A percentile compares a stretch with the other conserved stretches of the same genome.
Evolutionary conservation across 805 yeast genomes (phyloP).

Genomic region (Candida sithepensis): DNA sequence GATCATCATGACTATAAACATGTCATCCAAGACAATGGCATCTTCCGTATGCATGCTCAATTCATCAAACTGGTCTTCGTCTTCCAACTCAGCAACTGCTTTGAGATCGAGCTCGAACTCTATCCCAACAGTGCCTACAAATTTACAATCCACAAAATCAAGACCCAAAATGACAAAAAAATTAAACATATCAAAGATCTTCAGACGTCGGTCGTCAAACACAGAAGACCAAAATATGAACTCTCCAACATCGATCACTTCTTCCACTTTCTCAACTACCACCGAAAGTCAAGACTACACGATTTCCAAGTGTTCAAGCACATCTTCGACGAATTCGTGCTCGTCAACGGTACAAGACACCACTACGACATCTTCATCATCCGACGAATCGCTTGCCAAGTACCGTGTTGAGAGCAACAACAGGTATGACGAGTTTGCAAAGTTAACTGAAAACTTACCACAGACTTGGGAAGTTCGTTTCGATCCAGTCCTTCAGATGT

Average conservation of each 20-base stretch:
- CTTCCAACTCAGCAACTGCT: neutral
- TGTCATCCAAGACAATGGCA: too few relatives aligned
- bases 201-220: neutral
- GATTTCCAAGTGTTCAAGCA: neutral
- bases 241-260: neutral
- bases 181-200: neutral
- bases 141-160: neutral
- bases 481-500: conserved; percentile 37
- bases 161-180: neutral
- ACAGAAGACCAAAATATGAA: neutral
- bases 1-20: too few relatives aligned
- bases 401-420: neutral
- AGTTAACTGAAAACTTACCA: conserved; percentile 15
- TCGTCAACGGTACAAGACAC: neutral
- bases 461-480: conserved; percentile 33
- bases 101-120: neutral
- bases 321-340: neutral
- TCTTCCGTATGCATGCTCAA: too few relatives aligned
- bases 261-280: neutral
- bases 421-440: neutral
- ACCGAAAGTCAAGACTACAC: neutral
- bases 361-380: neutral
- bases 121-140: neutral
- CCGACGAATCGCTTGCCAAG: too few relatives aligned
- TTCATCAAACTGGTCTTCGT: too few relatives aligned